Conservation (phyloP, 805 yeast genomes). For the Yamadazyma tumulicola region DNA sequence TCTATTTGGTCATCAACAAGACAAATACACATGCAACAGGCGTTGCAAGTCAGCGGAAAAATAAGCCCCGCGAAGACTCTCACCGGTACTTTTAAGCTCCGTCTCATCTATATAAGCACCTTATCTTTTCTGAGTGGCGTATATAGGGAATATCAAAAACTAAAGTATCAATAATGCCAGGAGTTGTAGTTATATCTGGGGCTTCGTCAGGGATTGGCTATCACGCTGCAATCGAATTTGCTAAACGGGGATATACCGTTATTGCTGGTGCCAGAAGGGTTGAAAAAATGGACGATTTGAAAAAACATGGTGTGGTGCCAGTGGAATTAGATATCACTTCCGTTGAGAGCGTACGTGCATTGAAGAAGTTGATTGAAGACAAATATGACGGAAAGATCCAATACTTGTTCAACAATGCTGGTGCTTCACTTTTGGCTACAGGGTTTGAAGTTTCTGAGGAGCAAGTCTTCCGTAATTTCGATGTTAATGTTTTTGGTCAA, state of each 20-base stretch:
- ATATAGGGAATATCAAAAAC: too few species aligned
- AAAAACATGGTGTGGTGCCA: slow-evolving; percentile 22
- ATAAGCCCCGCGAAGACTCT: too few species aligned
- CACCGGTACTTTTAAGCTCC: too few species aligned
- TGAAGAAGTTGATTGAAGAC: slow-evolving; percentile 16
- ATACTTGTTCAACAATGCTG: slow-evolving; percentile 40
- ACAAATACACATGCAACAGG: too few species aligned
- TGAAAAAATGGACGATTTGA: slow-evolving; percentile 21
- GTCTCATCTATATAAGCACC: too few species aligned
- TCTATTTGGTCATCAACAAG: too few species aligned
- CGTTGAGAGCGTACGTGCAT: slow-evolving; percentile 20
- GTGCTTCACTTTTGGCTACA: slow-evolving; percentile 19
- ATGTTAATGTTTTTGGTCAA: slow-evolving; percentile 37
- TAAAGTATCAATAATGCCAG: too few species aligned
- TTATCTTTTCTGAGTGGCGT: too few species aligned
- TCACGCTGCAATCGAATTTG: slow-evolving; percentile 39
- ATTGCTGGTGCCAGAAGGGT: slow-evolving; percentile 32
- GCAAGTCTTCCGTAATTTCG: slow-evolving; percentile 14
- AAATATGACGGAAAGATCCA: slow-evolving; percentile 30
- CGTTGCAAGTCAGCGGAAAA: too few species aligned
- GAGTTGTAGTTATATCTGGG: slow-evolving; percentile 47
- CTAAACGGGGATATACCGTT: slow-evolving; percentile 35
- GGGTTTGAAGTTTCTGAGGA: slow-evolving; percentile 25
- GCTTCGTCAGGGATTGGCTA: slow-evolving; percentile 49
- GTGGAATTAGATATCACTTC: slow-evolving; percentile 33